Percentiles rank a stretch among this genome's conserved stretches.
phyloP scores from a whole-genome alignment of 805 yeast species.

The Starmerella asiatica region DNA sequence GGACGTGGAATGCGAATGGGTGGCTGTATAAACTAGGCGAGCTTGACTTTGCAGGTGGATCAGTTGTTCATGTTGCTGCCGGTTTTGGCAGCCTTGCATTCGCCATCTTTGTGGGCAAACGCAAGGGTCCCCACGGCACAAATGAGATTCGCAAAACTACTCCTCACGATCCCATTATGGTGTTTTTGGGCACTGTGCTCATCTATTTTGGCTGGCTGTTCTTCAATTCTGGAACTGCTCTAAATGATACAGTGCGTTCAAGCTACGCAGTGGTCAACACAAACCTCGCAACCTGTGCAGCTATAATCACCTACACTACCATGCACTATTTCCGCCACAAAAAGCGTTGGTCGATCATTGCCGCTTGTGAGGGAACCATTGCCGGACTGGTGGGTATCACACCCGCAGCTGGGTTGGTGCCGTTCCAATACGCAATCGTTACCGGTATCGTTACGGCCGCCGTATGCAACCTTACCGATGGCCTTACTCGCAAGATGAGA shows the following conservation, averaged over 20 bases:
- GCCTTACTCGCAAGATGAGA: constrained; percentile 50
- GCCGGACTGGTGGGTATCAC: constrained; percentile 91
- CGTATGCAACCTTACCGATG: constrained; percentile 75
- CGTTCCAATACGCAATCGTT: constrained; percentile 64
- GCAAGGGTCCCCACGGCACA: constrained; percentile 32
- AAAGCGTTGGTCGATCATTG: constrained; percentile 83
- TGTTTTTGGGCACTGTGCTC: constrained; percentile 53
- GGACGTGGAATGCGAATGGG: constrained; percentile 62
- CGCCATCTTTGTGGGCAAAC: constrained; percentile 50
- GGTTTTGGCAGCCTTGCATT: constrained; percentile 60
- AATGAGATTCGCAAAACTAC: constrained; percentile 35
- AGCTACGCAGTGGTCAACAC: constrained; percentile 40
- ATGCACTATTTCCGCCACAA: constrained; percentile 39
- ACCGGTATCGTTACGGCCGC: constrained; percentile 62
- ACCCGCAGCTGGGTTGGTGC: constrained; percentile 91
- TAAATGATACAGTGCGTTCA: constrained; percentile 17
- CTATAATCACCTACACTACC: constrained; percentile 32
- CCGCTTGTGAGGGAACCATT: constrained; percentile 83
- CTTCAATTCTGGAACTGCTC: constrained; percentile 58
- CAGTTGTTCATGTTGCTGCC: constrained; percentile 57
- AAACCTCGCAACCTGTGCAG: constrained; percentile 38
- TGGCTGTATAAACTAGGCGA: constrained; percentile 50
- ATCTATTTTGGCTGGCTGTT: constrained; percentile 69
- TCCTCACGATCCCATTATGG: constrained; percentile 53
- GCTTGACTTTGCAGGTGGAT: constrained; percentile 62